A percentile compares a stretch with the other conserved stretches of the same genome.
These are phyloP conservation scores for Cladosporium sp. DNA, from an alignment of 2,329 filamentous ascomycete species.

Conservation along the genomic window DNA sequence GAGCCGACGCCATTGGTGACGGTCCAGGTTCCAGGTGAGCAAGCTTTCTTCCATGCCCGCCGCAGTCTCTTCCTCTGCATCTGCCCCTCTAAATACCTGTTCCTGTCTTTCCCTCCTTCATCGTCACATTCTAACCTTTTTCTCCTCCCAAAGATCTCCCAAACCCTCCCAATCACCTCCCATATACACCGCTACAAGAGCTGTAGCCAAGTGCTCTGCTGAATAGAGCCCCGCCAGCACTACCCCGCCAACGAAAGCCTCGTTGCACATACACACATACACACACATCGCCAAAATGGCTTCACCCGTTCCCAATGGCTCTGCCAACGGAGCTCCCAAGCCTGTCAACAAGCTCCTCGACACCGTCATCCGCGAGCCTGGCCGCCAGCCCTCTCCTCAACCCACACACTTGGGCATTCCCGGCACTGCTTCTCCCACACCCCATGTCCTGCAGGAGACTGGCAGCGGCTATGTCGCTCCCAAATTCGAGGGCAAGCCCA, in stretches of 20 bases:
- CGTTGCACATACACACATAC: neutral
- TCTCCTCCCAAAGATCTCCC: neutral
- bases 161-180: neutral
- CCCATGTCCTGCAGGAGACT: conserved; percentile 69
- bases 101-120: no score
- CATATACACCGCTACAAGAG: neutral
- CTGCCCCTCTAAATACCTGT: no score
- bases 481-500: conserved; percentile 84
- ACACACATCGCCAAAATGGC: conserved; percentile 11
- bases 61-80: neutral
- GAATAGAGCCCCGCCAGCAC: neutral
- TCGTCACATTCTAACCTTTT: no score
- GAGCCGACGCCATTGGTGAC: neutral
- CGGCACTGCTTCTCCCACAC: conserved; percentile 47
- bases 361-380: conserved; percentile 47
- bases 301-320: conserved; percentile 10
- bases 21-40: conserved; percentile 8
- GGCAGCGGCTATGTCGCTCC: conserved; percentile 93
- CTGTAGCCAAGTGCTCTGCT: neutral
- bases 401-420: conserved; percentile 79
- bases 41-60: neutral
- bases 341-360: conserved; percentile 53
- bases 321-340: conserved; percentile 22
- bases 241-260: neutral
- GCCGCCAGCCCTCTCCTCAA: conserved; percentile 75